Percentiles rank a stretch among this genome's conserved stretches.
Conservation (phyloP, 352 stramenopile species). For the Blastocystis sp. region DNA sequence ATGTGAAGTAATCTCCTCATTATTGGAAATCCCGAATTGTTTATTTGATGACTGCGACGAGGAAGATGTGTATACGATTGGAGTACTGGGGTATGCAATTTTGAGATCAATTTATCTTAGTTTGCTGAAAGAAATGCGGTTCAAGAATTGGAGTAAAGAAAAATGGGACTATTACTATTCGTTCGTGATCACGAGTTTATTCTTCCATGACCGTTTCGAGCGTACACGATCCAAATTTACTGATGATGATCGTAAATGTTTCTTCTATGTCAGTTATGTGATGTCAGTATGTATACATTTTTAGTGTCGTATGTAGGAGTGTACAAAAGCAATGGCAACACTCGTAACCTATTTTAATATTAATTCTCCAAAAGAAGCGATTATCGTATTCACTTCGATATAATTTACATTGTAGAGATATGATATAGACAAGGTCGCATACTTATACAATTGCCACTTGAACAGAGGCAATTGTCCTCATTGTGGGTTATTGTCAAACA, state of each 20-base stretch:
- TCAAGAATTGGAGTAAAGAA: not conserved
- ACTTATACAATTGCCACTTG: not conserved
- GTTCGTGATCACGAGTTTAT: not conserved
- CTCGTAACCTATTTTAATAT: not conserved
- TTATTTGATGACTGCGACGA: not conserved
- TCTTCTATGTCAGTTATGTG: not conserved
- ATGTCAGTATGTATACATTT: not conserved
- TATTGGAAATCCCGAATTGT: not conserved
- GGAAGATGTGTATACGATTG: not conserved
- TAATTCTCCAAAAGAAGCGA: not conserved
- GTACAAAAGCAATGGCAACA: too few relatives aligned
- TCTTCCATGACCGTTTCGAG: not conserved
- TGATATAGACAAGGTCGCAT: not conserved
- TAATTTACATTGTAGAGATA: not conserved
- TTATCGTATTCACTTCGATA: not conserved
- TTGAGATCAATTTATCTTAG: not conserved
- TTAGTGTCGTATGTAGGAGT: too few relatives aligned
- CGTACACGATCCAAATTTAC: not conserved
- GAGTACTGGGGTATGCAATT: not conserved
- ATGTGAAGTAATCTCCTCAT: not conserved
- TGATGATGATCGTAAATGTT: not conserved
- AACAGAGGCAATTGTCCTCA: not conserved
- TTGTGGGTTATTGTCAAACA: not conserved
- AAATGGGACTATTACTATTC: not conserved
- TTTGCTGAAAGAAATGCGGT: not conserved